Evolutionary conservation across 164 flowering plant genomes (phyloP), one percentile per base, ranked within the genome.

Genomic region (Kingdonia uniflora): DNA sequence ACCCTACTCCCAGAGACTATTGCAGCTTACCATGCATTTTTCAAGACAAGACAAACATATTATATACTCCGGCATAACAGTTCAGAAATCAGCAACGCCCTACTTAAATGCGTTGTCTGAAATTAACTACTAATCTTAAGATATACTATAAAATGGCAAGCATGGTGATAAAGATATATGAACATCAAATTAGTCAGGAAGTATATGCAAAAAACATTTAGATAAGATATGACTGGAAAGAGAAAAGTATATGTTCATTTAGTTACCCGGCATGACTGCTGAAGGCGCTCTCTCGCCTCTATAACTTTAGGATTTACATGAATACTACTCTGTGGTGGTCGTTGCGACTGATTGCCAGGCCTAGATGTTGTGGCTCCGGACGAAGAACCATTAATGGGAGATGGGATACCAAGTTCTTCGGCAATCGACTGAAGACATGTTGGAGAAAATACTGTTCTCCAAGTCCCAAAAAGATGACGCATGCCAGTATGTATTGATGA

Each of bases 381-480:
- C 47, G 88, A 72, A 42, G 84, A 75, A 51, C 80, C 79, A 71
- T 77, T 85, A 12, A 48, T 65, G 8, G 72, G 54, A 22, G 84
- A 40, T 19, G 69, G 11, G 55, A 92, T 77, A 24, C 85, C 85
- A 66, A 94, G 90, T 71, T 94, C 92, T 65, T 76, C 81, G 66
- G 82, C 99, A 53, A 94, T 94, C 38, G 64, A 51, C 72, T 89
- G 97, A 63, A 94, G 97, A 51, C 80, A 16, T 41, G 76, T 78
- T 49, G 67, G 71, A 59, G 94, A 95, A 52, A 94, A 94, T 14
- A 94, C 92, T 57, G 86, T 87, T 68, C 76, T 87, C 99, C 99
- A 94, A 19, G 99, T 94, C 56, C 88, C 89, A 77, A 94, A 94
- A 73, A 94, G 96, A 82, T 87, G 99, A 52, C 85, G 68, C 97